Percentiles rank a stretch among this genome's conserved stretches.
These are phyloP conservation scores for Tothia fuscella DNA, from an alignment of 2,329 filamentous ascomycete genomes.

Conservation along the genomic window DNA sequence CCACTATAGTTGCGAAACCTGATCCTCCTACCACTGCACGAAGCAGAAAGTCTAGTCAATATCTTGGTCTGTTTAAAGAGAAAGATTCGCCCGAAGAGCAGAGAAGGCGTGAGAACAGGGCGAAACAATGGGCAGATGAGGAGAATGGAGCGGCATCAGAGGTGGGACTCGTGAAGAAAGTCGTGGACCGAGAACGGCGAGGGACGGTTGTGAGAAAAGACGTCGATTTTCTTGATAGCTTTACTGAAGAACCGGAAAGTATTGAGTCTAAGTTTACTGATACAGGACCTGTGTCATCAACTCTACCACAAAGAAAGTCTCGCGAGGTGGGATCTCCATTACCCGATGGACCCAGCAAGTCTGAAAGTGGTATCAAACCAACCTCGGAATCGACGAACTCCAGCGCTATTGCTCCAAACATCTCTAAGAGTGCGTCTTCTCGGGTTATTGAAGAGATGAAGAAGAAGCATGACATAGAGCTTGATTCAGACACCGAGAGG, in stretches of 20 bases:
- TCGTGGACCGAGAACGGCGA: neutral
- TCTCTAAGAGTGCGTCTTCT: constrained; percentile 6
- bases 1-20: constrained; percentile 45
- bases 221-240: neutral
- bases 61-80: constrained; percentile 52
- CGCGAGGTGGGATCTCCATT: neutral
- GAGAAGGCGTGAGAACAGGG: constrained; percentile 31
- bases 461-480: constrained; percentile 5
- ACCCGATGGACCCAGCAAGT: constrained; percentile 1
- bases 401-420: no score
- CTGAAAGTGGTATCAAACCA: neutral
- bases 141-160: neutral
- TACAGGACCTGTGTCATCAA: constrained; percentile 7
- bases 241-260: neutral
- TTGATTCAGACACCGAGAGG: constrained; percentile 4
- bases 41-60: constrained; percentile 54
- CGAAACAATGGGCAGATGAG: constrained; percentile 7
- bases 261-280: constrained; percentile 3
- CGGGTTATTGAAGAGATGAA: constrained; percentile 7
- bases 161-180: neutral
- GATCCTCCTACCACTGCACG: constrained; percentile 41
- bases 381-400: no score
- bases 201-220: neutral
- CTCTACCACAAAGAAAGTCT: no score
- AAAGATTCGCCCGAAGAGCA: constrained; percentile 43